Percentiles rank a stretch among this genome's conserved stretches.
These are phyloP conservation scores for Diaporthe vexans DNA, from an alignment of 2,329 filamentous ascomycete species.

Conservation along the genomic window DNA sequence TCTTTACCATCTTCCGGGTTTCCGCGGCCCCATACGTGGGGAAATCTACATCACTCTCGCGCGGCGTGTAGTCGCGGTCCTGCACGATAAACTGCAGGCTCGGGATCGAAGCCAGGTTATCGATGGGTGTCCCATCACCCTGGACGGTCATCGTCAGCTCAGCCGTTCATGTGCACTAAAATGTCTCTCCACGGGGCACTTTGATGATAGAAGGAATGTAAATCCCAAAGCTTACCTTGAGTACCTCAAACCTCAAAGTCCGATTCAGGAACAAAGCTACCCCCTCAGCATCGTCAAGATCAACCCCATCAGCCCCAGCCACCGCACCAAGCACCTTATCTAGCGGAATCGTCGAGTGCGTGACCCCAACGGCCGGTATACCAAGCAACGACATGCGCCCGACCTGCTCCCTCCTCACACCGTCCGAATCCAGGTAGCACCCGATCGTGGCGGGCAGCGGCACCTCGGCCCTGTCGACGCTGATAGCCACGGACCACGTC, in stretches of 20 bases:
- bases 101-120: slow-evolving; percentile 45
- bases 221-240: slow-evolving; percentile 42
- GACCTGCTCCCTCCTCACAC: slow-evolving; percentile 40
- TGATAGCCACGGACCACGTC: slow-evolving; percentile 50
- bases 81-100: slow-evolving; percentile 56
- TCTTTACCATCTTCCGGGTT: slow-evolving; percentile 1
- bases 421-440: slow-evolving; percentile 47
- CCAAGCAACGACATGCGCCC: slow-evolving; percentile 53
- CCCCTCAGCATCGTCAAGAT: slow-evolving; percentile 23
- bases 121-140: slow-evolving; percentile 51
- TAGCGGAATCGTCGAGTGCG: slow-evolving; percentile 52
- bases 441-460: slow-evolving; percentile 54
- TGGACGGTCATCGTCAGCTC: slow-evolving; percentile 36
- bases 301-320: slow-evolving; percentile 38
- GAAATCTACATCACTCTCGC: slow-evolving; percentile 43
- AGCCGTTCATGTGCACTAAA: neutral
- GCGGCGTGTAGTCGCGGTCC: slow-evolving; percentile 45
- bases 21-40: slow-evolving; percentile 45
- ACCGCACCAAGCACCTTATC: slow-evolving; percentile 42
- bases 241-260: slow-evolving; percentile 45
- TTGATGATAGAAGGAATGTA: too few species aligned
- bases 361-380: slow-evolving; percentile 53
- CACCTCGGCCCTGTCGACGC: slow-evolving; percentile 55
- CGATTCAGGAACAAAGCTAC: slow-evolving; percentile 42
- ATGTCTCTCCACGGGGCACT: too few species aligned